Evolutionary conservation across 2,329 filamentous ascomycete genomes (phyloP), one percentile per base, ranked within the genome.

Genomic region (Lecanoromycetidae sp.): DNA sequence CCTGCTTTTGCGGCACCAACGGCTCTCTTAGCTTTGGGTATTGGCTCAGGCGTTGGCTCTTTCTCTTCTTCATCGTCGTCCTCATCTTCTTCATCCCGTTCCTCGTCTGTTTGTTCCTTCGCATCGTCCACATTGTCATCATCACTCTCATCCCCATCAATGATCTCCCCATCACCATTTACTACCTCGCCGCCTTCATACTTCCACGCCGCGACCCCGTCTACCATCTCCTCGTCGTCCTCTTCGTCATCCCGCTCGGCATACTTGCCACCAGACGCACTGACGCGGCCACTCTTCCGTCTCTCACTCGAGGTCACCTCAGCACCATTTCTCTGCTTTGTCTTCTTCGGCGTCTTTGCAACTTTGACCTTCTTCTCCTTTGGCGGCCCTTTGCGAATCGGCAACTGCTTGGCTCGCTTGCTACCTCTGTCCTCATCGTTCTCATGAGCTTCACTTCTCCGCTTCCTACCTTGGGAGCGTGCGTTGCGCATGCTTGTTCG

Each of bases 401-500:
- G 54, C 17, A 59, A 37, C 3, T 25, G 25, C 39, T 51, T 53
- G 4, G 36, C 34, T 29, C 55, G 60, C 36, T 52, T 58, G 43
- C 58, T 64, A 17, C 60, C 62, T 52, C 30, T 38, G 35, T 64
- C 26, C 60, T 66, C 53, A 61, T 65, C 19, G 56, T 51, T 17
- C 54, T 51, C 48, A 7, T 51, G 44, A 13, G 58, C 51, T 35
- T 67, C 63, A 15, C 61, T 61, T 54, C 69, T 71, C 36, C 68
- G 58, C 57, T 70, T 60, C 48, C 57, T 60, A 29, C 22, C 50
- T n/a, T 51, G 34, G 69, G 56, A 64, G 66, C 34, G 54, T 33
- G 35, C 39, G 19, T 10, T 41, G 39, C 35, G 41, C 30, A 46
- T 49, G 53, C 60, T 77, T 25, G 68, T 70, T 70, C 82, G 87